These are phyloP conservation scores for Arctium lappa DNA, from an alignment of 129 eudicot genomes.

Conservation along the genomic window DNA sequence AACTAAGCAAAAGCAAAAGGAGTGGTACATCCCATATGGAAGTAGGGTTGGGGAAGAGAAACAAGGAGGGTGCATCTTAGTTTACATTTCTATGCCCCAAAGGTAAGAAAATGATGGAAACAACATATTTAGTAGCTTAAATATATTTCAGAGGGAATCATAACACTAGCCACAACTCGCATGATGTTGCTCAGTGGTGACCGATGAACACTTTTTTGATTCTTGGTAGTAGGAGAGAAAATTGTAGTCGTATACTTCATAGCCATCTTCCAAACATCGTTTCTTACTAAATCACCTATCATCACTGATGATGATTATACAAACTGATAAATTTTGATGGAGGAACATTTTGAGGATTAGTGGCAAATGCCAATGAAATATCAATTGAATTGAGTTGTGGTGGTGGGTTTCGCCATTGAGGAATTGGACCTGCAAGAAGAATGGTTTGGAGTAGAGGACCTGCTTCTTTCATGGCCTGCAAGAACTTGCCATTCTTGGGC, in stretches of 20 bases:
- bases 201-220: constrained; percentile 57
- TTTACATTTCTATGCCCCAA: not conserved
- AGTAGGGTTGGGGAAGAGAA: not conserved
- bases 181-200: constrained; percentile 37
- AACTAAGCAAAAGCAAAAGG: not conserved
- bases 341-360: constrained; percentile 7
- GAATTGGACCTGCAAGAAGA: constrained; percentile 65
- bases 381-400: constrained; percentile 52
- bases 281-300: constrained; percentile 17
- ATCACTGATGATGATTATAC: not conserved
- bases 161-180: constrained; percentile 15
- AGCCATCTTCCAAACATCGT: constrained; percentile 15
- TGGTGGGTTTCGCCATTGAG: constrained; percentile 76
- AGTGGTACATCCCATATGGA: no score
- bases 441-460: constrained; percentile 76
- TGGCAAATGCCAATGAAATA: constrained; percentile 43
- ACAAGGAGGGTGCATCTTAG: not conserved
- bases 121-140: not conserved
- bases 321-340: constrained; percentile 19
- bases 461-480: constrained; percentile 68
- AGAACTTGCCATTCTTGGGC: constrained; percentile 65
- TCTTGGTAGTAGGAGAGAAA: constrained; percentile 27
- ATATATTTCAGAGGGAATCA: not conserved
- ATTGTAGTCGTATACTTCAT: constrained; percentile 21
- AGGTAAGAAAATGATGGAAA: not conserved